Evolutionary conservation across 805 yeast genomes (phyloP), one percentile per base, ranked within the genome.

Genomic region (Ogataea wickerhamii): DNA sequence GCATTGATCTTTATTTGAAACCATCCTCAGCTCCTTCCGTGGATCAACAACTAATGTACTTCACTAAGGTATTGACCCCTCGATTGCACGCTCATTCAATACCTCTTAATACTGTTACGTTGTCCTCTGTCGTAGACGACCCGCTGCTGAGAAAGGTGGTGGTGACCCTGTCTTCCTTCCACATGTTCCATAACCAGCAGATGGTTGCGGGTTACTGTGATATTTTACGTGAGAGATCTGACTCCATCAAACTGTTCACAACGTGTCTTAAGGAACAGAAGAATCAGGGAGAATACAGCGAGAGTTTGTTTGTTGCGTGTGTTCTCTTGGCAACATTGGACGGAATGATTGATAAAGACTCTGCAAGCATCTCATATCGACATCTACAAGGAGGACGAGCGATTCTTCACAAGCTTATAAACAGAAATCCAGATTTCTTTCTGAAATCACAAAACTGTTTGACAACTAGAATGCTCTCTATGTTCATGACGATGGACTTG

Each of bases 381-480:
- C 60, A 57, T 41, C 30, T 57, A 20, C 34, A 43, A 33, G 60
- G 62, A 4, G 58, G 55, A 2, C 32, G 57, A 24, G 50, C 58
- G 2, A 51, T 56, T 25, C 33, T 57, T 29, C 28, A 33, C 8
- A 41, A 43, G 18, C 20, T 54, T 6, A 28, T 48, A 8, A 30
- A 40, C 28, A 30, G 26, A 1, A 28, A 44, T 16, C 44, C 49
- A 4, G 21, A 40, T 11, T 43, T 43, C 18, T 33, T 50, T 21
- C 18, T 41, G n/a, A 13, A 23, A 4, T 10, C 33, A 2, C 42
- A 42, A 13, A 43, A 40, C 14, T 31, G 36, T 2, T 37, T 51
- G 18, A 43, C 51, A 0, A 37, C 48, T 2, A 34, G 56, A 37
- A 41, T 53, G 38, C 28, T 57, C n/a, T 57, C 60, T 4, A 34